Evolutionary conservation across 805 yeast genomes (phyloP), one percentile per base, ranked within the genome.

Genomic region (Pichia californica): DNA sequence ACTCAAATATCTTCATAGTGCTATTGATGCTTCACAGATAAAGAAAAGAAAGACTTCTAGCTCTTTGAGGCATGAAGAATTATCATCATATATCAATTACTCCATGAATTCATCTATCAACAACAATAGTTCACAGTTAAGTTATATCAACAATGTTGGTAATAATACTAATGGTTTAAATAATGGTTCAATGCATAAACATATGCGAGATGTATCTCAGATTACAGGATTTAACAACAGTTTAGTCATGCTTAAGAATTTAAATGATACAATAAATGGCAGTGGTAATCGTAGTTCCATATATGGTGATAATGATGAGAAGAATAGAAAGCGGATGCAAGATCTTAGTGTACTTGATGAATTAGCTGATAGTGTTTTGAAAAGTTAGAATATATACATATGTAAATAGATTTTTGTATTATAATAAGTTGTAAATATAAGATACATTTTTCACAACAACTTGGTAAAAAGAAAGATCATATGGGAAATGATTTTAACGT

Each of bases 321-420:
- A 31, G 11, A 9, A 16, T 2, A 18, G n/a, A 28, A 27, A 45
- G n/a, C 50, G 47, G 38, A 41, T 48, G 33, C 49, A 46, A 16
- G 48, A 46, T 18, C 41, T 56, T 14, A 49, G 41, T 2, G 53
- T 51, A 16, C 52, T 58, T 41, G 44, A 49, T 27, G 49, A 52
- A 20, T 45, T 60, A n/a, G 55, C 62, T 14, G 61, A 55, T 32
- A 53, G 53, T 13, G 42, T 60, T 25, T 38, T 60, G 21, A 43
- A 52, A 25, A 44, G 47, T 13, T 47, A 39, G 37, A 16, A 36
- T 10, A 15, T 5, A 20, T 34, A n/a, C n/a, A n/a, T n/a, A n/a
- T n/a, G n/a, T n/a, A n/a, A n/a, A n/a, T n/a, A n/a, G n/a, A n/a
- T n/a, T n/a, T n/a, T n/a, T n/a, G n/a, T n/a, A n/a, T n/a, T n/a